Conservation (phyloP, 352 stramenopile species). For the Phytophthora agathidicida region DNA sequence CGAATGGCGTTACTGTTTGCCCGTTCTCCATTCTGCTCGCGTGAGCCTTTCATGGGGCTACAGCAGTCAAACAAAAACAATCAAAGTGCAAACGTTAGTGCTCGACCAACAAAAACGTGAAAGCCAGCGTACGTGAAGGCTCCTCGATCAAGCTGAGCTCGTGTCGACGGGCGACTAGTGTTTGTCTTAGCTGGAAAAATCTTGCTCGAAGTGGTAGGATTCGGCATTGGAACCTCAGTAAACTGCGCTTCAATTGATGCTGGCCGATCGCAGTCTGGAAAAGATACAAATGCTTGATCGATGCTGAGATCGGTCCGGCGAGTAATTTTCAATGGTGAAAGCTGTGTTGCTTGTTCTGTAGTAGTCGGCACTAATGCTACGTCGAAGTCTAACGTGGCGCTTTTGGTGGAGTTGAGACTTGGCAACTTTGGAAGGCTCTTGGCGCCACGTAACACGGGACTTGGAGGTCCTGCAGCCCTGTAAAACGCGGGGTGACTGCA, state of each 20-base stretch:
- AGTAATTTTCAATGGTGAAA: conserved; percentile 43
- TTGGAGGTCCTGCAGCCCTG: conserved; percentile 6
- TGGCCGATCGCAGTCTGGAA: not conserved
- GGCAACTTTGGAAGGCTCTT: conserved; percentile 46
- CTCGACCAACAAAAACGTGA: not conserved
- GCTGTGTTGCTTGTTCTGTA: conserved; percentile 23
- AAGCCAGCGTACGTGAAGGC: not conserved
- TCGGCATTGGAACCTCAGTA: not conserved
- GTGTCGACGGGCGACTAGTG: conserved; percentile 3
- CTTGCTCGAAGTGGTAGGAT: conserved; percentile 1
- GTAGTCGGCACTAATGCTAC: conserved; percentile 3
- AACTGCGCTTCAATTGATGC: not conserved
- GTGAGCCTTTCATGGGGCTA: not conserved
- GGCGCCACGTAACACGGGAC: conserved; percentile 16
- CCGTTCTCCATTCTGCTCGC: conserved; percentile 27
- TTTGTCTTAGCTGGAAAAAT: not conserved
- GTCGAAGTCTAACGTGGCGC: conserved; percentile 10
- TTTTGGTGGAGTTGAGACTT: conserved; percentile 27
- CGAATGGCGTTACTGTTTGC: conserved; percentile 1
- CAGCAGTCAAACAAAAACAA: not conserved
- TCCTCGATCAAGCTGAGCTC: conserved; percentile 1
- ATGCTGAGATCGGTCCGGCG: not conserved
- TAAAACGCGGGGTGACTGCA: not conserved
- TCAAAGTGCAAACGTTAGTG: not conserved
- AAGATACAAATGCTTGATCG: conserved; percentile 3